Evolutionary conservation across 1,139 yeast genomes (phyloP).

Genomic region (Taphrina wiesneri): DNA sequence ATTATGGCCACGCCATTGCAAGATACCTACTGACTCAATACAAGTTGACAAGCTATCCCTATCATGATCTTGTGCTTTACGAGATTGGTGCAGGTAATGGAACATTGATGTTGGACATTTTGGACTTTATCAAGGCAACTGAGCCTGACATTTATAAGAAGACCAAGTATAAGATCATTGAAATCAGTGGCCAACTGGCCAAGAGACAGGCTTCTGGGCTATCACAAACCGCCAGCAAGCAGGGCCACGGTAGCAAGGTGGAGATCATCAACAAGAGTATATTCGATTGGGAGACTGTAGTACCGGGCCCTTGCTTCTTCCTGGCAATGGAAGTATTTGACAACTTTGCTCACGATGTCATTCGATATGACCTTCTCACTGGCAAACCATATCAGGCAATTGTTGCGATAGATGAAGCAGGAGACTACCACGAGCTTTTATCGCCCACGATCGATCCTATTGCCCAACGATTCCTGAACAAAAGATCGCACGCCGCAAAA

Average conservation of each 20-base stretch:
- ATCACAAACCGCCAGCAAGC: slow-evolving; percentile 42
- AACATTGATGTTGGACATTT: slow-evolving; percentile 75
- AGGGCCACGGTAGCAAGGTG: slow-evolving; percentile 55
- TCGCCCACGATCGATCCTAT: slow-evolving; percentile 67
- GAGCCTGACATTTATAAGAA: slow-evolving; percentile 72
- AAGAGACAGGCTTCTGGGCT: slow-evolving; percentile 56
- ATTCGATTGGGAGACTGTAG: slow-evolving; percentile 67
- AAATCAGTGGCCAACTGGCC: slow-evolving; percentile 70
- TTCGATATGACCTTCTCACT: slow-evolving; percentile 69
- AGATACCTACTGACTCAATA: slow-evolving; percentile 69
- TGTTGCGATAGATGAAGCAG: slow-evolving; percentile 70
- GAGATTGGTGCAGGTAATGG: slow-evolving; percentile 95
- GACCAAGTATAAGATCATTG: slow-evolving; percentile 73
- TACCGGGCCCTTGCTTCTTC: slow-evolving; percentile 72
- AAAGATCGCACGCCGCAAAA: slow-evolving; percentile 54
- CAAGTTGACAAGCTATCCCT: slow-evolving; percentile 65
- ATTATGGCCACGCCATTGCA: slow-evolving; percentile 81
- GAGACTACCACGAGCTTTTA: slow-evolving; percentile 75
- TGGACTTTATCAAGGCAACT: slow-evolving; percentile 61
- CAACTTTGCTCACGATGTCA: slow-evolving; percentile 78
- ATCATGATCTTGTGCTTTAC: slow-evolving; percentile 67
- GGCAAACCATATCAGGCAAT: slow-evolving; percentile 75
- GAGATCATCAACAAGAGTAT: slow-evolving; percentile 71
- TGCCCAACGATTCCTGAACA: slow-evolving; percentile 56
- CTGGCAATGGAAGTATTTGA: slow-evolving; percentile 83